Conservation (phyloP, 306 rosid species). For the Alnus rubra region DNA sequence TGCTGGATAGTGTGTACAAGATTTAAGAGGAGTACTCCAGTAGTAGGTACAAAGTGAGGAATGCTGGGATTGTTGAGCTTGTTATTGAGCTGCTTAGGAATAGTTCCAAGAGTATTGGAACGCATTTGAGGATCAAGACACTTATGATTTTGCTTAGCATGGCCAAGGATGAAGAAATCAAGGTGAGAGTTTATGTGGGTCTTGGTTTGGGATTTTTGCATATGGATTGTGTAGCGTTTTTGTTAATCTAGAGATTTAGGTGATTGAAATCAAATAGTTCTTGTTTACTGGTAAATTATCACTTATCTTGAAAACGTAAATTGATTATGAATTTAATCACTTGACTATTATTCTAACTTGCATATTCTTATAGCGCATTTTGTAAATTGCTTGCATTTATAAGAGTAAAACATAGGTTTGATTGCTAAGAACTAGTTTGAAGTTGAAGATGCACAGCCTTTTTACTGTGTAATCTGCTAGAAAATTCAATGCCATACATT, state of each 20-base stretch:
- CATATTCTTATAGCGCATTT: too few species aligned
- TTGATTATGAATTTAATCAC: too few species aligned
- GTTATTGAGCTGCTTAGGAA: slow-evolving; percentile 43
- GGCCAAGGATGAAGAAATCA: slow-evolving; percentile 65
- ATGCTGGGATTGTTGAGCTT: slow-evolving; percentile 40
- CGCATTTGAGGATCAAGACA: slow-evolving; percentile 52
- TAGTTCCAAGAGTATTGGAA: slow-evolving; percentile 50
- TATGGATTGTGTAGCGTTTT: not conserved
- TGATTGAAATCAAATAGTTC: not conserved
- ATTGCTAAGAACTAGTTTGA: not conserved
- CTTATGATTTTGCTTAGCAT: slow-evolving; percentile 48
- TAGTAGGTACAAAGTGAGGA: slow-evolving; percentile 42
- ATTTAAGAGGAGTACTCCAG: slow-evolving; percentile 48
- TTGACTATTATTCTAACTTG: too few species aligned
- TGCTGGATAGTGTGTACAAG: slow-evolving; percentile 38
- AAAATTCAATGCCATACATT: not conserved
- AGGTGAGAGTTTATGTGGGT: slow-evolving; percentile 29
- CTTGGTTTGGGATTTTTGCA: not conserved
- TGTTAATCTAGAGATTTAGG: not conserved
- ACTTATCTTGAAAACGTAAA: too few species aligned
- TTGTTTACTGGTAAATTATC: too few species aligned
- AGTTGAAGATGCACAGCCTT: not conserved
- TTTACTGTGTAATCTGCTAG: not conserved
- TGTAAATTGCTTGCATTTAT: not conserved
- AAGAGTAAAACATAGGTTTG: not conserved